phyloP scores from a whole-genome alignment of 225 moss, liverwort and hornwort species.

The Pleurozium schreberi region DNA sequence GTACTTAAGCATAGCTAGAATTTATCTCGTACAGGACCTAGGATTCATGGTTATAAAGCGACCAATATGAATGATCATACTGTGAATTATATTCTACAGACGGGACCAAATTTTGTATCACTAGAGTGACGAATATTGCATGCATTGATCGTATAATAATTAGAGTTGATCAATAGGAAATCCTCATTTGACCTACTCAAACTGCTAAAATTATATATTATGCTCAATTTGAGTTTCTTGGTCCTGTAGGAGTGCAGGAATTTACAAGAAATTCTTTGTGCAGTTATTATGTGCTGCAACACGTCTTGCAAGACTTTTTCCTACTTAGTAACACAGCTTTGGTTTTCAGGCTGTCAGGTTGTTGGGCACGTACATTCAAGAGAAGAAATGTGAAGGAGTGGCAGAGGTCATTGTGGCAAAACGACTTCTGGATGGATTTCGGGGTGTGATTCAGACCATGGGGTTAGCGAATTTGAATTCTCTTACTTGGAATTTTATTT shows the following conservation, averaged over 20 bases:
- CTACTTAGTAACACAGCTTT: neutral
- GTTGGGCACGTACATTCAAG: slow-evolving; percentile 79
- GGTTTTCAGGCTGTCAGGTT: slow-evolving; percentile 56
- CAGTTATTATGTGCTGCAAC: neutral
- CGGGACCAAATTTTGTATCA: neutral
- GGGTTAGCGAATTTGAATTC: slow-evolving; percentile 96
- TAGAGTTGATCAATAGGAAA: too few species aligned
- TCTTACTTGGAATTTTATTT: too few species aligned
- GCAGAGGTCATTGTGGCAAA: slow-evolving; percentile 87
- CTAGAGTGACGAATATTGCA: neutral
- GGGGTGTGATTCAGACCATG: slow-evolving; percentile 92
- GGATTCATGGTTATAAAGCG: neutral
- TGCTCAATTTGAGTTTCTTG: neutral
- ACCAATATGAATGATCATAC: neutral
- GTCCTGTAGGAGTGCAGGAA: neutral
- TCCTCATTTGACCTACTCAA: neutral
- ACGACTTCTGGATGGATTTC: slow-evolving; percentile 83
- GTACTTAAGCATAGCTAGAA: neutral
- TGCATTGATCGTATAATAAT: neutral
- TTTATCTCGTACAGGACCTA: neutral
- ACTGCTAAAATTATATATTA: neutral
- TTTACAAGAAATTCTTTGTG: neutral
- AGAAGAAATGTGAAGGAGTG: slow-evolving; percentile 98
- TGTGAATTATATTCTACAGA: neutral
- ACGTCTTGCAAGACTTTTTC: neutral